These are phyloP conservation scores for Fusarium sacchari DNA, from an alignment of 2,329 filamentous ascomycete genomes.

Conservation along the genomic window DNA sequence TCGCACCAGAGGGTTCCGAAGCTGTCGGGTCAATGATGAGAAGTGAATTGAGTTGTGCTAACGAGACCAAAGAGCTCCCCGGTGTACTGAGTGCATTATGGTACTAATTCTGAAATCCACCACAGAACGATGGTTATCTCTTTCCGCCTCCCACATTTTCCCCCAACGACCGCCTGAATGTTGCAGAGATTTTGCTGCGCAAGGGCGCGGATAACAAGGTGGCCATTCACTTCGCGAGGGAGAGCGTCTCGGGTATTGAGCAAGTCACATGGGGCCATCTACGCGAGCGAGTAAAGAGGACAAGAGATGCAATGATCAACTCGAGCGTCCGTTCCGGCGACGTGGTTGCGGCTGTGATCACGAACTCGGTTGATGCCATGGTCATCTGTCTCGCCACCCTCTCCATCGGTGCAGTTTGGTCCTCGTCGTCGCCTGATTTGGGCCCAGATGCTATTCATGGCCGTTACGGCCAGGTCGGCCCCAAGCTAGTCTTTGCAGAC, in stretches of 20 bases:
- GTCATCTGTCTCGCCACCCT: background rate
- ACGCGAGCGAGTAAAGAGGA: background rate
- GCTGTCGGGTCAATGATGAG: background rate
- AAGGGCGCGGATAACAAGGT: background rate
- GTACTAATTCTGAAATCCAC: no score
- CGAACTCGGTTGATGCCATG: background rate
- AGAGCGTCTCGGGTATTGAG: background rate
- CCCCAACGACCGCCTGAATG: background rate
- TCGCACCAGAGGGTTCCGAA: background rate
- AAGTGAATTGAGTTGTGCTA: background rate
- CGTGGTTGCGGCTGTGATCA: background rate
- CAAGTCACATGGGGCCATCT: background rate
- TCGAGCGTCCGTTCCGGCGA: background rate
- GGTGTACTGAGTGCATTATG: no score
- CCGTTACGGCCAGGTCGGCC: background rate
- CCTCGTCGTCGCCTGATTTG: background rate
- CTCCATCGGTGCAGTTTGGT: background rate
- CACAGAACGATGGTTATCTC: no score
- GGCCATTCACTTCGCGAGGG: background rate
- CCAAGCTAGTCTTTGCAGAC: background rate
- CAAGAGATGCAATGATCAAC: background rate
- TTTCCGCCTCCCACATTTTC: background rate
- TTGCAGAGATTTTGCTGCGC: background rate
- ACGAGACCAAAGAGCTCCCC: no score
- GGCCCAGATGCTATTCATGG: background rate